Evolutionary conservation across 208 protist species (phyloP), one percentile per base, ranked within the genome.

Genomic region (Sergeia podlipaevii): DNA sequence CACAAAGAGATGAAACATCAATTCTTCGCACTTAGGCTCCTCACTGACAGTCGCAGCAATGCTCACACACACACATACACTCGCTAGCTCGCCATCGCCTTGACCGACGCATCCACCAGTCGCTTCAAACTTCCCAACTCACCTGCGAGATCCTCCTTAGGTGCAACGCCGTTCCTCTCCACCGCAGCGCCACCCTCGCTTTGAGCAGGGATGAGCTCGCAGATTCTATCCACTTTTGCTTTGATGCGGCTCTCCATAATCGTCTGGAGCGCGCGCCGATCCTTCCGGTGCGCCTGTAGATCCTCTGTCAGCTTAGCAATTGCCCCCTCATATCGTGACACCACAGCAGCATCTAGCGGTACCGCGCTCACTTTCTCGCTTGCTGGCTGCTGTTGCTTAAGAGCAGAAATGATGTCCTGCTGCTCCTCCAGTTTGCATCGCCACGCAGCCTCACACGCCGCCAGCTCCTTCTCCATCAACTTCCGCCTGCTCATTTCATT

Each of bases 231-330:
- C 23, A 93, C 73, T 54, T 91, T 89, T 10, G 53, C 43, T 39
- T 85, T 83, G 48, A 95, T 86, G 26, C 84, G 80, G 34, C 80
- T 70, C 58, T 97, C 84, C 67, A 97, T 65, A n/a, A 97, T 97
- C 17, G 73, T 93, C 53, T 74, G 70, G 13, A 97, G 63, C 4
- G 91, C 91, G 6, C 62, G 64, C 2, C 79, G 64, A 48, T 97
- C 91, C 56, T 89, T 92, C 36, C 72, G 69, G 15, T 92, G 82
- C 20, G 68, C 59, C 5, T 53, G 34, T 4, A 73, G 29, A 29
- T 60, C 43, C 33, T 45, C 46, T 34, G 50, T 46, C 37, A 63
- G 46, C 15, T 10, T 20, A 4, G 24, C 52, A 15, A 57, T 57
- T 33, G 55, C 59, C 30, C 29, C 36, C 17, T 51, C 44, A n/a